phyloP scores from a whole-genome alignment of 2,329 filamentous ascomycete genomes.

The Neoscytalidium dimidiatum region DNA sequence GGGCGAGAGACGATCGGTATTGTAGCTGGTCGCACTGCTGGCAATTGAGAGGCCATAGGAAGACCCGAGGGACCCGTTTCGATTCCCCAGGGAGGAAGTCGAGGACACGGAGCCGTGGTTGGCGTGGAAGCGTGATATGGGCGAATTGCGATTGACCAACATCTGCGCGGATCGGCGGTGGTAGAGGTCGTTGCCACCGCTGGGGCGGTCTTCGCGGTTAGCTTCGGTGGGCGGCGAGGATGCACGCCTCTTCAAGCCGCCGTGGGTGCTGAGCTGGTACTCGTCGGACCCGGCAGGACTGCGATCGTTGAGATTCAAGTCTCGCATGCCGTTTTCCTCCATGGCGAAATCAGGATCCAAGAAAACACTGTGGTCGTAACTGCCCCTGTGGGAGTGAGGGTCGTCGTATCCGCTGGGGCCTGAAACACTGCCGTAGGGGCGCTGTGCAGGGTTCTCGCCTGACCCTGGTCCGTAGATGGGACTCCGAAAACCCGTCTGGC shows the following conservation, averaged over 20 bases:
- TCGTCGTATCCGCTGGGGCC: constrained; percentile 52
- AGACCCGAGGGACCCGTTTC: constrained; percentile 64
- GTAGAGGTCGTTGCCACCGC: constrained; percentile 51
- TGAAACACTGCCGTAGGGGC: constrained; percentile 52
- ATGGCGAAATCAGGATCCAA: constrained; percentile 55
- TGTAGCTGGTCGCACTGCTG: constrained; percentile 67
- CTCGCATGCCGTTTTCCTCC: constrained; percentile 55
- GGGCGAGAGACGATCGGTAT: constrained; percentile 62
- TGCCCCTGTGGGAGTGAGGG: constrained; percentile 56
- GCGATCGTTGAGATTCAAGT: constrained; percentile 57
- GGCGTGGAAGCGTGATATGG: constrained; percentile 56
- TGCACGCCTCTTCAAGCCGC: constrained; percentile 65
- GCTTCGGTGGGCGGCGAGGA: constrained; percentile 64
- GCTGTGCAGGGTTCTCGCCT: constrained; percentile 26
- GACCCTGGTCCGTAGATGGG: constrained; percentile 39
- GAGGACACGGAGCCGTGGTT: constrained; percentile 66
- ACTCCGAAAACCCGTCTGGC: constrained; percentile 44
- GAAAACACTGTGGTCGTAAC: constrained; percentile 60
- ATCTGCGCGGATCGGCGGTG: constrained; percentile 59
- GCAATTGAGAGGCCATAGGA: constrained; percentile 61
- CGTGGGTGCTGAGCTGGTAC: constrained; percentile 45
- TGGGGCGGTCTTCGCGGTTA: constrained; percentile 47
- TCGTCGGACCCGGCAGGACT: constrained; percentile 49
- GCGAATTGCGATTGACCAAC: constrained; percentile 56
- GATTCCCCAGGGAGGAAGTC: constrained; percentile 60